Conservation (phyloP, 1,284 basidiomycete genomes). For the Rhodotorula sp. region DNA sequence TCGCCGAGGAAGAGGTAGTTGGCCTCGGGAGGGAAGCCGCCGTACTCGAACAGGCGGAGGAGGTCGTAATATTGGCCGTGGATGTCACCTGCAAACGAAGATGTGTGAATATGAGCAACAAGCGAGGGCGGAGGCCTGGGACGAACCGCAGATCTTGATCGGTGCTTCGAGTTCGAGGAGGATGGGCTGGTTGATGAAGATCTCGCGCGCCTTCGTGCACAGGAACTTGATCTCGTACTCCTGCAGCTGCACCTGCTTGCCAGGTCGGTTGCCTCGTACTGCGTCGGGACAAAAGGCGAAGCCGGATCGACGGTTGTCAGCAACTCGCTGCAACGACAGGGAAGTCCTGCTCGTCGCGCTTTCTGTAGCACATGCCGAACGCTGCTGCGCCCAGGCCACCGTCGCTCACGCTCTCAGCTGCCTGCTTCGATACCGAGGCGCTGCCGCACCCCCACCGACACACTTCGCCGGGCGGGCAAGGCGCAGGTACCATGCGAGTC, state of each 20-base stretch:
- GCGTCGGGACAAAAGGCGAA: slow-evolving; percentile 16
- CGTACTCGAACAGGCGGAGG: slow-evolving; percentile 88
- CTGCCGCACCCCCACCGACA: too few species aligned
- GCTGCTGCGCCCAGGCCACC: neutral
- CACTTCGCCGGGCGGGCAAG: too few species aligned
- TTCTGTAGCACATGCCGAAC: neutral
- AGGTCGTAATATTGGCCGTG: slow-evolving; percentile 96
- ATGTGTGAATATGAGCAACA: neutral
- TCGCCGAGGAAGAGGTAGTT: slow-evolving; percentile 92
- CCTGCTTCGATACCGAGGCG: neutral
- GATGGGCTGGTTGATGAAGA: slow-evolving; percentile 94
- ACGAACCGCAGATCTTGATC: slow-evolving; percentile 94
- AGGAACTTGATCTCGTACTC: slow-evolving; percentile 96
- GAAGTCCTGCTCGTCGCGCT: too few species aligned
- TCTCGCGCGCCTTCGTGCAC: slow-evolving; percentile 90
- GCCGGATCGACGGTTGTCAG: neutral
- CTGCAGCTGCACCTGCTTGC: slow-evolving; percentile 88
- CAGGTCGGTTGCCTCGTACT: slow-evolving; percentile 91
- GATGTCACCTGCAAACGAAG: slow-evolving; percentile 68
- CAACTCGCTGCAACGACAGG: neutral
- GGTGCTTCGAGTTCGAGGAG: slow-evolving; percentile 89
- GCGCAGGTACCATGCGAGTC: too few species aligned
- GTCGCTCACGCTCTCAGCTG: neutral
- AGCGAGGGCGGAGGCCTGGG: neutral
- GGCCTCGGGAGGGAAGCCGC: slow-evolving; percentile 91